Evolutionary conservation across 257 asterid genomes (phyloP).

Genomic region (Galeopsis tetrahit): DNA sequence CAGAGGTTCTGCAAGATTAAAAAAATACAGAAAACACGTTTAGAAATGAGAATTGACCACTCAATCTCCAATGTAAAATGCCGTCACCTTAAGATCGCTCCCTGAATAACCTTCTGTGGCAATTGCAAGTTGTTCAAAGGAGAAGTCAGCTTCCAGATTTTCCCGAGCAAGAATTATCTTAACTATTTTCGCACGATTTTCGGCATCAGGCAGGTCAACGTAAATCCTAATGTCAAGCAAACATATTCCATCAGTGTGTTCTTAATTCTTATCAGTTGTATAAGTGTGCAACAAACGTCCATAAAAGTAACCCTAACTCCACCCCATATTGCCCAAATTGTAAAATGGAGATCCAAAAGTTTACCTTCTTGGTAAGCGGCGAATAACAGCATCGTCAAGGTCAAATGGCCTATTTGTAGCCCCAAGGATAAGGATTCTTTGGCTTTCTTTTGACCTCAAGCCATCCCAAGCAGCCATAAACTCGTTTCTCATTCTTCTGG

Average conservation of each 20-base stretch:
- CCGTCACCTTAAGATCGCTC: constrained; percentile 90
- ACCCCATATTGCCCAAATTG: background rate
- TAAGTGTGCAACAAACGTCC: constrained; percentile 3
- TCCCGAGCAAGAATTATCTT: constrained; percentile 81
- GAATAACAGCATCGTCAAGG: constrained; percentile 99
- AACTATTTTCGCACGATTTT: constrained; percentile 83
- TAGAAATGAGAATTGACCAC: constrained; percentile 23
- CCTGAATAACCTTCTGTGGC: constrained; percentile 98
- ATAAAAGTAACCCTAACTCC: background rate
- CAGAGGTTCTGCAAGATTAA: constrained; percentile 79
- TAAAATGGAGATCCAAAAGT: constrained; percentile 4
- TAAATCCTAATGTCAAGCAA: constrained; percentile 68
- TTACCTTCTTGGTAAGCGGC: constrained; percentile 95
- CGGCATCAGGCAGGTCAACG: constrained; percentile 96
- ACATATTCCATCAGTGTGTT: constrained; percentile 26
- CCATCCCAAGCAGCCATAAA: constrained; percentile 99
- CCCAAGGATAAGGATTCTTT: constrained; percentile 93
- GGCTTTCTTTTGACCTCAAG: constrained; percentile 92
- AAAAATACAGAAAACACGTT: constrained; percentile 9
- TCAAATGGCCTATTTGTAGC: constrained; percentile 99
- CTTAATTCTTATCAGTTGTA: background rate
- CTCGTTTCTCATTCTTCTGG: constrained; percentile 97
- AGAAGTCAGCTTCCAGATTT: constrained; percentile 69
- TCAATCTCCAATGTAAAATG: constrained; percentile 24
- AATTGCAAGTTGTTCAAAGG: constrained; percentile 83